These are phyloP conservation scores for Pichia gijzeniarum DNA, from an alignment of 805 yeast genomes.

Conservation along the genomic window DNA sequence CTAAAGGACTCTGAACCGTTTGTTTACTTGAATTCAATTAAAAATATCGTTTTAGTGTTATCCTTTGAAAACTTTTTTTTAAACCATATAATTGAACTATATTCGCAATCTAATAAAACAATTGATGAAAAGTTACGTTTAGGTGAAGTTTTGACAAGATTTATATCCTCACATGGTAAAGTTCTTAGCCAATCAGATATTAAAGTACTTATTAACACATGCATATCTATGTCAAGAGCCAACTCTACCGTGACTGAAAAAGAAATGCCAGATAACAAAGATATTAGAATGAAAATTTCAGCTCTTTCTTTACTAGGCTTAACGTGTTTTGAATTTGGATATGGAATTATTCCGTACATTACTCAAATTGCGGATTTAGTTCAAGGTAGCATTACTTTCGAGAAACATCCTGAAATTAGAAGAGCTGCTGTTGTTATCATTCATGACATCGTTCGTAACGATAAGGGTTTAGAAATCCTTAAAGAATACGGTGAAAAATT, in stretches of 20 bases:
- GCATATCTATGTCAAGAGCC: conserved; percentile 26
- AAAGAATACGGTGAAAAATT: conserved; percentile 39
- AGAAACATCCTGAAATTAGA: conserved; percentile 43
- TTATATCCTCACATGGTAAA: conserved; percentile 43
- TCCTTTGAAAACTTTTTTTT: conserved; percentile 30
- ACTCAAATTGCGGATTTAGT: conserved; percentile 67
- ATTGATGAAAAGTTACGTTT: conserved; percentile 68
- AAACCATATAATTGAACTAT: conserved; percentile 10
- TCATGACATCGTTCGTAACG: conserved; percentile 47
- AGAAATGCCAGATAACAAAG: conserved; percentile 26
- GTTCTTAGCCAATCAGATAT: conserved; percentile 39
- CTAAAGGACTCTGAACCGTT: conserved; percentile 79
- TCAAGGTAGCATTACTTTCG: conserved; percentile 66
- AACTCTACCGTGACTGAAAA: neutral
- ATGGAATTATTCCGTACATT: conserved; percentile 45
- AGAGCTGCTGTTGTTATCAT: conserved; percentile 69
- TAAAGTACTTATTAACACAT: conserved; percentile 35
- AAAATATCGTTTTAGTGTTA: conserved; percentile 62
- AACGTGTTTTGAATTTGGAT: conserved; percentile 39
- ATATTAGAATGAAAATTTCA: conserved; percentile 70
- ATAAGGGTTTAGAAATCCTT: conserved; percentile 43
- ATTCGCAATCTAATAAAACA: conserved; percentile 9
- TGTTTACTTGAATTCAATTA: conserved; percentile 77
- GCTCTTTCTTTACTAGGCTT: conserved; percentile 80
- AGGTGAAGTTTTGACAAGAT: conserved; percentile 74